Evolutionary conservation across 2,329 filamentous ascomycete species (phyloP).

Genomic region (Colletotrichum sp.): DNA sequence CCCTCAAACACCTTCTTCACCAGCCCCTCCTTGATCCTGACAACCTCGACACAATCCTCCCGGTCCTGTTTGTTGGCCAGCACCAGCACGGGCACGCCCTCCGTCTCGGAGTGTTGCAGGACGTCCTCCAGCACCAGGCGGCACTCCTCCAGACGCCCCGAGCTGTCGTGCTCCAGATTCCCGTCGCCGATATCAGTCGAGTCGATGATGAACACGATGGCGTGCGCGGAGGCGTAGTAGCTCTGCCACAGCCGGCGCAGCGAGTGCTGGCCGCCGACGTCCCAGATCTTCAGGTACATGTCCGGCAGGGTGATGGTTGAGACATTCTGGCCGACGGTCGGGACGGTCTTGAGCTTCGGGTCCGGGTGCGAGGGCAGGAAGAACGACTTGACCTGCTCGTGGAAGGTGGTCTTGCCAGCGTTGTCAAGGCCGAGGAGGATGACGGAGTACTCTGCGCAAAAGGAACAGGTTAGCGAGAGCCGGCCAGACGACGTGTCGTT

Average conservation of each 20-base stretch:
- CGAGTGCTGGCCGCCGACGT: conserved; percentile 91
- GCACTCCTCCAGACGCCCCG: conserved; percentile 82
- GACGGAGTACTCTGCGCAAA: conserved; percentile 83
- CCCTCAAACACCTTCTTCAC: conserved; percentile 96
- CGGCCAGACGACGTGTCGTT: background rate
- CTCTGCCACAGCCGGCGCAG: conserved; percentile 93
- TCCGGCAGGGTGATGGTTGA: conserved; percentile 88
- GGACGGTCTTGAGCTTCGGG: conserved; percentile 84
- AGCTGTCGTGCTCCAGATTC: conserved; percentile 57
- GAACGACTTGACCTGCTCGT: conserved; percentile 92
- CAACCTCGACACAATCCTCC: conserved; percentile 97
- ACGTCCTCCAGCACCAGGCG: conserved; percentile 88
- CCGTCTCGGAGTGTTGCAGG: conserved; percentile 83
- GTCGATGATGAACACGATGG: conserved; percentile 97
- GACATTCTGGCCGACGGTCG: conserved; percentile 97
- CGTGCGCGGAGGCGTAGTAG: conserved; percentile 93
- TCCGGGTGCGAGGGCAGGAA: conserved; percentile 69
- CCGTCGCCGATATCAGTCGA: conserved; percentile 91
- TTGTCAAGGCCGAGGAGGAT: conserved; percentile 97
- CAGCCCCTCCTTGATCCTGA: conserved; percentile 94
- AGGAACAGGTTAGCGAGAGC: background rate
- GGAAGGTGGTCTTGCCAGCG: conserved; percentile 96
- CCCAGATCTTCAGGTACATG: conserved; percentile 99
- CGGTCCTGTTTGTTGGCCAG: conserved; percentile 97
- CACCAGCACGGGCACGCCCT: conserved; percentile 89